Evolutionary conservation across 768 basidiomycete genomes (phyloP), one percentile per base, ranked within the genome.

Genomic region (Boletus subparvulus): DNA sequence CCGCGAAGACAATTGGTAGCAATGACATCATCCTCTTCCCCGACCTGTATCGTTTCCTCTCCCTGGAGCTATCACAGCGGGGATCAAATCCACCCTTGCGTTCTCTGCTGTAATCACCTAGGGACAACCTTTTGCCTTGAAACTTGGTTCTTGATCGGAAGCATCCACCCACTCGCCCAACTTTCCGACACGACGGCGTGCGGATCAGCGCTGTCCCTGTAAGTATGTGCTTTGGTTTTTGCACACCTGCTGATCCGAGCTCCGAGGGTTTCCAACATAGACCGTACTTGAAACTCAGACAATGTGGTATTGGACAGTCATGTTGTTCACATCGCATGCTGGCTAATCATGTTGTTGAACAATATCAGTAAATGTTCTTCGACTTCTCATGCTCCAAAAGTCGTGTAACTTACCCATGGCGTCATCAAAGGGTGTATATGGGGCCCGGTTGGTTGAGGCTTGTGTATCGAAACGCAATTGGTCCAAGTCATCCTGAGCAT

Each of bases 11-110:
- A 61, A 53, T 55, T 46, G 39, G 17, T 13, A 47, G 16, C 30
- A 21, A 48, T 60, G 60, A 61, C 61, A 58, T 58, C 56, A 59
- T 46, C 24, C n/a, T 24, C 16, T 45, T 52, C 43, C 51, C 51
- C 51, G 10, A 7, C 28, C 30, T 30, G 11, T 32, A 32, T 32
- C 33, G 10, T 14, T 14, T 36, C 6, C 35, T 14, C 35, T 37
- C n/a, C n/a, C 28, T 36, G 24, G 32, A 28, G 13, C 4, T 12
- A 8, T 41, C 33, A 21, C 24, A 17, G 19, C 46, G 56, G 57
- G 30, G 28, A 56, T 48, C 47, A 52, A 61, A 47, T 26, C 8
- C 30, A 28, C 30, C 21, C 43, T 44, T 13, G 19, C 9, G n/a
- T 45, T 55, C 11, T 16, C 17, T 46, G 35, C 12, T 56, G 55